Evolutionary conservation across 2,329 filamentous ascomycete genomes (phyloP), one percentile per base, ranked within the genome.

Genomic region (Ceratocystis colombiana): DNA sequence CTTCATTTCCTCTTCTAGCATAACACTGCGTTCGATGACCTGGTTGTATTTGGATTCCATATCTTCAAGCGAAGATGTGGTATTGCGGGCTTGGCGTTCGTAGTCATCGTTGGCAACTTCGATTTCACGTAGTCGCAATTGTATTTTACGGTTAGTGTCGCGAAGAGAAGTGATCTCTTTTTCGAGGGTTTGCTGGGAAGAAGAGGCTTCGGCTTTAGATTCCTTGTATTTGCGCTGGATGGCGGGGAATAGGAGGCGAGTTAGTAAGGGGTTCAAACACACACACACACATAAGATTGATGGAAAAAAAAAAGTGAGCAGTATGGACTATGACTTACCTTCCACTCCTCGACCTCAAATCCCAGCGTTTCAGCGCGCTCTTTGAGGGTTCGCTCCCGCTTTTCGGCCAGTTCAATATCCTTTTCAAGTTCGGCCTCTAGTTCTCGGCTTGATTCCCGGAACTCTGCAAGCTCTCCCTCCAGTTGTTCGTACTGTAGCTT

Each of bases 21-120:
- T 85, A 30, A 99, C 94, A 8, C 83, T 86, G 65, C 93, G 83
- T 77, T 99, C 94, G 71, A 99, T 95, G 3, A 92, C 85, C 66
- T 95, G 84, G 74, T 96, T 97, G 76, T 94, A 96, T 76, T 97
- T 99, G 69, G 89, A 93, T 77, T 99, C 94, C 75, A 99, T 81
- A 73, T 99, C 94, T 77, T 99, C 94, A 69, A 97, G 84, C 63
- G 93, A 96, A 57, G 92, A 96, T 45, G 90, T 92, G 33, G 93
- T 96, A 76, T 96, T 94, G 71, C 94, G 87, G 71, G 94, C 93
- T 78, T 97, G 93, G 70, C 91, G 87, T 79, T 99, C 94, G 74
- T 93, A 96, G 76, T 99, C 94, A 79, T 99, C 94, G 77, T 97
- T 99, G 74, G 89, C 90, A 66, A 99, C 94, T 77, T 99, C 94